These are phyloP conservation scores for Salix udensis DNA, from an alignment of 345 rosid species.

Conservation along the genomic window DNA sequence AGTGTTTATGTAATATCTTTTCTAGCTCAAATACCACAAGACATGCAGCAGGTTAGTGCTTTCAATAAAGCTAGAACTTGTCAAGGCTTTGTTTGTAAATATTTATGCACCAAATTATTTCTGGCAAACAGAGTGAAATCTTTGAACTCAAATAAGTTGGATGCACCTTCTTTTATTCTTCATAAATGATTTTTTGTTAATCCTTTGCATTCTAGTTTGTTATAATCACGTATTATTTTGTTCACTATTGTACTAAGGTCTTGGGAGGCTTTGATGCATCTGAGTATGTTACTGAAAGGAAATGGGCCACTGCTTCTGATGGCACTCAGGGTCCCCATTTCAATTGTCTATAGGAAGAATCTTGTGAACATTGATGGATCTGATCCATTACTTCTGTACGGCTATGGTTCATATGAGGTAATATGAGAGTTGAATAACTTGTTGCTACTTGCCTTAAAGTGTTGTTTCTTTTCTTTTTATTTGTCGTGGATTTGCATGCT, in stretches of 20 bases:
- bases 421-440: constrained; percentile 6
- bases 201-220: not conserved
- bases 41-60: too few species aligned
- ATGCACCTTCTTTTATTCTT: not conserved
- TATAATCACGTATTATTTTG: constrained; percentile 1
- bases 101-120: too few species aligned
- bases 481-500: not conserved
- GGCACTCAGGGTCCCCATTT: constrained; percentile 80
- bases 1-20: too few species aligned
- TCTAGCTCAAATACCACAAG: too few species aligned
- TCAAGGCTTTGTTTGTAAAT: too few species aligned
- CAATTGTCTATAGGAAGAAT: constrained; percentile 63
- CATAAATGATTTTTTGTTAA: not conserved
- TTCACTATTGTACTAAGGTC: constrained; percentile 41
- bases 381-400: constrained; percentile 73
- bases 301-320: constrained; percentile 86
- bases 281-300: constrained; percentile 71
- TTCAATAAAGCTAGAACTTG: too few species aligned
- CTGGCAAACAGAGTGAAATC: too few species aligned
- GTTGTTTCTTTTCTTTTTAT: not conserved
- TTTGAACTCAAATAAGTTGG: not conserved
- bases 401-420: constrained; percentile 99
- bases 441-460: not conserved
- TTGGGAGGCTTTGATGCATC: constrained; percentile 88
- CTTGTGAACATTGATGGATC: constrained; percentile 83